Percentiles rank a stretch among this genome's conserved stretches.
Conservation (phyloP, 2,329 filamentous ascomycete species). For the Tolypocladium endophyticum region DNA sequence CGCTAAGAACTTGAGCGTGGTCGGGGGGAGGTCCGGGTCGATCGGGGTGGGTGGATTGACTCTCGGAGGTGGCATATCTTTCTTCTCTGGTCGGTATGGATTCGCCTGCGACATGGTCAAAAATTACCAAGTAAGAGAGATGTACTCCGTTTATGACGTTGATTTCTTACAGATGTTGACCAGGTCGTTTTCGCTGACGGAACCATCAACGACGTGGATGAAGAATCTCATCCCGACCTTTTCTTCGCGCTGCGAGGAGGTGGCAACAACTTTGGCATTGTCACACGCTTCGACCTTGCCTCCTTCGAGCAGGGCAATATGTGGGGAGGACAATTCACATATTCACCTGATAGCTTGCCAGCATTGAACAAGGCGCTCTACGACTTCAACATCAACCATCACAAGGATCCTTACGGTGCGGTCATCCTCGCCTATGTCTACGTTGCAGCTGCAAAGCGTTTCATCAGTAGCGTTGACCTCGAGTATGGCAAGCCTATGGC, state of each 20-base stretch:
- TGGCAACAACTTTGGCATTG: slow-evolving; percentile 29
- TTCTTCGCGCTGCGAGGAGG: slow-evolving; percentile 28
- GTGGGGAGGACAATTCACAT: slow-evolving; percentile 9
- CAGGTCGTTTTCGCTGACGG: background rate
- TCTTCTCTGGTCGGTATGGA: background rate
- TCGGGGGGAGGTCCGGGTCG: background rate
- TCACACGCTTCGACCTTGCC: slow-evolving; percentile 14
- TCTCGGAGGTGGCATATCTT: background rate
- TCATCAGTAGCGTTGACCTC: background rate
- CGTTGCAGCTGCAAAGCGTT: background rate
- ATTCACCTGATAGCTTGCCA: background rate
- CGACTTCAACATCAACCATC: background rate
- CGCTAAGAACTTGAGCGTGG: background rate
- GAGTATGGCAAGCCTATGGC: background rate
- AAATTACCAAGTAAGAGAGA: background rate
- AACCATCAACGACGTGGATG: background rate
- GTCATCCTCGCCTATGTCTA: background rate
- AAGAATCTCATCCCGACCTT: background rate
- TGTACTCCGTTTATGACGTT: too few species aligned
- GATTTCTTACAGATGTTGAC: background rate
- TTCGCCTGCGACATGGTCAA: background rate
- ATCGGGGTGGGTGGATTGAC: background rate
- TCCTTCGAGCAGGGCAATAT: slow-evolving; percentile 8
- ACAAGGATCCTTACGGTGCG: background rate
- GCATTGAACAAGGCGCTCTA: background rate